Percentiles rank a stretch among this genome's conserved stretches.
These are phyloP conservation scores for Calonectria pteridis DNA, from an alignment of 2,329 filamentous ascomycete genomes.

Conservation along the genomic window DNA sequence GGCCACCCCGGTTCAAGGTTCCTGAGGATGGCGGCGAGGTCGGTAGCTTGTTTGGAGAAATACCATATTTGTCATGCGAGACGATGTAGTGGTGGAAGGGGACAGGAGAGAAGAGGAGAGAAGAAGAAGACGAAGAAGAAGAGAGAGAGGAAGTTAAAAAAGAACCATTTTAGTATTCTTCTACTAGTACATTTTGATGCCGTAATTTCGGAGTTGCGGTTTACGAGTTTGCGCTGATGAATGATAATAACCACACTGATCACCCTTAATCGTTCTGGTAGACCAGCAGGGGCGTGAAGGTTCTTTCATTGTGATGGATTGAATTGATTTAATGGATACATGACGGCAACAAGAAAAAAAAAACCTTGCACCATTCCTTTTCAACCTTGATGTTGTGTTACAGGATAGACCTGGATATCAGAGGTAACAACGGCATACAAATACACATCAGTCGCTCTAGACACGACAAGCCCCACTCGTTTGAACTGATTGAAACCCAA, in stretches of 20 bases:
- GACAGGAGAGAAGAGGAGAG: not conserved
- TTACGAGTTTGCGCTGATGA: not conserved
- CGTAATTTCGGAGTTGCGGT: not conserved
- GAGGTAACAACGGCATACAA: conserved; percentile 15
- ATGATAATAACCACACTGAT: not conserved
- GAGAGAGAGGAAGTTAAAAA: conserved; percentile 4
- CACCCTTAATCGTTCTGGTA: not conserved
- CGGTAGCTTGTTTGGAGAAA: conserved; percentile 32
- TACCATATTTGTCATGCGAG: conserved; percentile 32
- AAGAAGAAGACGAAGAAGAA: not conserved
- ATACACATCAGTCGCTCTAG: conserved; percentile 15
- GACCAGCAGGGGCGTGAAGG: too few species aligned
- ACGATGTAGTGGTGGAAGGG: conserved; percentile 8
- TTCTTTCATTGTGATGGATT: not conserved
- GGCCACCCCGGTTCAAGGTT: conserved; percentile 3
- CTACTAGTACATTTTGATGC: conserved; percentile 11
- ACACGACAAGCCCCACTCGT: conserved; percentile 1
- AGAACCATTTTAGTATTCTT: conserved; percentile 15
- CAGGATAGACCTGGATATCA: conserved; percentile 1
- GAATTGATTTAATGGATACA: not conserved
- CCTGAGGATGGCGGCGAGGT: conserved; percentile 6
- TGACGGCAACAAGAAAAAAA: not conserved
- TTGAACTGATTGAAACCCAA: conserved; percentile 13
- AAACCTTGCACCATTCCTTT: not conserved
- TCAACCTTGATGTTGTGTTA: conserved; percentile 5